phyloP scores from a whole-genome alignment of 2,329 filamentous ascomycete genomes.

The Cylindrodendrum hubeiense region DNA sequence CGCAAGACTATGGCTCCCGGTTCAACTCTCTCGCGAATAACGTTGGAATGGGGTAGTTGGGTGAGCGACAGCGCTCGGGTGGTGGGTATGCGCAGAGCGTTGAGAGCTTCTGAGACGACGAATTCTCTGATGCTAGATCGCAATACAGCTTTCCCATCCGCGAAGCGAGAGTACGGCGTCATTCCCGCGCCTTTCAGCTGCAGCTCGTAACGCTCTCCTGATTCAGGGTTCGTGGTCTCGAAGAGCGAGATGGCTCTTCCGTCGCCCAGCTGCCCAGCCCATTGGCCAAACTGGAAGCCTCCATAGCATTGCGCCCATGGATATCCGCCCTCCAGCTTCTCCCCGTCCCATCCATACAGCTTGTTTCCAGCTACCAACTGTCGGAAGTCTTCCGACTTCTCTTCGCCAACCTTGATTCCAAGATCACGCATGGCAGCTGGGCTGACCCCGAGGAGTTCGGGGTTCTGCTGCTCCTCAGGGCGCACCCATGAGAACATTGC shows the following conservation, averaged over 20 bases:
- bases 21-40: constrained; percentile 84
- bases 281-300: constrained; percentile 83
- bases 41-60: constrained; percentile 77
- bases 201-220: constrained; percentile 84
- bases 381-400: constrained; percentile 79
- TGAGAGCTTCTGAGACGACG: constrained; percentile 88
- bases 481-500: constrained; percentile 93
- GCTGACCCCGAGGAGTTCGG: constrained; percentile 87
- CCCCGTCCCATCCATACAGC: constrained; percentile 82
- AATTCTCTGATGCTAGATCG: constrained; percentile 95
- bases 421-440: constrained; percentile 83
- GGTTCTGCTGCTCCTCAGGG: constrained; percentile 77
- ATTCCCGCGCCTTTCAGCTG: constrained; percentile 94
- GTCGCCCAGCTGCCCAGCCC: constrained; percentile 96
- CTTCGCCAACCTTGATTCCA: constrained; percentile 78
- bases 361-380: constrained; percentile 85
- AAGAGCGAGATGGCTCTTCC: constrained; percentile 95
- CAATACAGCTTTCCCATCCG: constrained; percentile 94
- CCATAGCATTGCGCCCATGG: constrained; percentile 99
- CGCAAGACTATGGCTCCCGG: constrained; percentile 93
- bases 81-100: constrained; percentile 86
- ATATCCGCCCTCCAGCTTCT: constrained; percentile 78
- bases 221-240: constrained; percentile 82
- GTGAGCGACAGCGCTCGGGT: constrained; percentile 89
- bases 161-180: constrained; percentile 96